phyloP scores from a whole-genome alignment of 768 basidiomycete genomes.

The Lepiota brunneoincarnata region DNA sequence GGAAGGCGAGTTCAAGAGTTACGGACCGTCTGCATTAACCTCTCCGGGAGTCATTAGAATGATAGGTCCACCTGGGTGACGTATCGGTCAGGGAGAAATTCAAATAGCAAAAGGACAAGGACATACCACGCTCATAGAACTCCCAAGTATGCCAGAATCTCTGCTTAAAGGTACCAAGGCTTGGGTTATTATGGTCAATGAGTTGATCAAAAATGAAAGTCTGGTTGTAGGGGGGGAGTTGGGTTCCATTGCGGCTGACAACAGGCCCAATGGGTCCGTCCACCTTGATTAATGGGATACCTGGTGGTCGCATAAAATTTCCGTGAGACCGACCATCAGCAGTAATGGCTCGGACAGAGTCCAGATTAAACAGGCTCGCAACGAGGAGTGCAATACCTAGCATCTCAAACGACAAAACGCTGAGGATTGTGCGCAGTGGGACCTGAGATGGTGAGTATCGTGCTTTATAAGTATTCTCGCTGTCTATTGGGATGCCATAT shows the following conservation, averaged over 20 bases:
- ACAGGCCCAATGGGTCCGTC: constrained; percentile 30
- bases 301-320: constrained; percentile 38
- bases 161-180: constrained; percentile 72
- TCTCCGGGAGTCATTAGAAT: constrained; percentile 70
- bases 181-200: constrained; percentile 53
- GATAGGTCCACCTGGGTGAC: constrained; percentile 49
- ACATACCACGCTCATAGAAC: constrained; percentile 53
- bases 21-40: constrained; percentile 46
- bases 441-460: not conserved
- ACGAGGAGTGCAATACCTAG: constrained; percentile 21
- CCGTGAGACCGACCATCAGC: constrained; percentile 38
- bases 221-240: constrained; percentile 41
- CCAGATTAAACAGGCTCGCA: constrained; percentile 18
- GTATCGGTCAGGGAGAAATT: not conserved
- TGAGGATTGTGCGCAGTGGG: not conserved
- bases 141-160: constrained; percentile 72
- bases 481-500: not conserved
- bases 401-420: constrained; percentile 14
- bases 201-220: constrained; percentile 57
- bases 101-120: not conserved
- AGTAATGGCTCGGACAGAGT: constrained; percentile 20
- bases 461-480: constrained; percentile 1
- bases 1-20: not conserved
- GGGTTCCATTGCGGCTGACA: constrained; percentile 40
- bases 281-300: constrained; percentile 30